Base-by-base conservation (phyloP, 495 filamentous ascomycete species). In the Astrothelium macrocarpum region DNA sequence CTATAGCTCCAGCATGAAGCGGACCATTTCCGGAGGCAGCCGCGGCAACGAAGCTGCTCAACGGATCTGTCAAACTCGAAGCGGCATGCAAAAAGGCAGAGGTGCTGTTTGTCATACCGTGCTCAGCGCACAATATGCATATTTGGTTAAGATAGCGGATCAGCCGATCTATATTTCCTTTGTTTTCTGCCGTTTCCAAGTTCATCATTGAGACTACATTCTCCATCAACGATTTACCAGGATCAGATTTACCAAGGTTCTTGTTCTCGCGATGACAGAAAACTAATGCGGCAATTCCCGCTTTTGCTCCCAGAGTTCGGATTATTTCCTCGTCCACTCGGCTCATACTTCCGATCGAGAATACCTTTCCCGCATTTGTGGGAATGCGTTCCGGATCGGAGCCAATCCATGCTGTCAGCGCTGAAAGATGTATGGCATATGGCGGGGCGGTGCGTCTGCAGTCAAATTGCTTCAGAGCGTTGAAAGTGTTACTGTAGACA, bases 1-100 rank as follows among this genome's bases (percentile, higher is more conserved):
- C 84, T 18, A 81, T 82, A 18, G 84, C 83, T 3, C 83, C 84
- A 46, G 79, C 81, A 68, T 86, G 84, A 0, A 85, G 71, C 0
- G 80, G 81, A 0, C 83, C 84, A 67, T 83, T 81, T 0, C 77
- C 78, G 29, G 82, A 75, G 4, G 76, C 68, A 1, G 83, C 71
- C 0, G 78, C 77, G 1, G 80, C 71, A 18, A 82, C 78, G 45
- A 83, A 64, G 25, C 49, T 28, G 7, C 23, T 10, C 20, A 56
- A 28, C 2, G 49, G 23, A 25, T 56, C 49, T 0, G 14, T 76
- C 4, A 82, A 71, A 0, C 78, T 73, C 16, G 79, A 82, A 1
- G 79, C 78, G 1, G 78, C 71, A 20, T 82, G 79, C 10, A 81
- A 74, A 39, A 83, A 74, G 1, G 78, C 78, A 0, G 80, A 73